A percentile compares a stretch with the other conserved stretches of the same genome.
phyloP scores from a whole-genome alignment of 495 filamentous ascomycete species.

The Penicillium lagena region DNA sequence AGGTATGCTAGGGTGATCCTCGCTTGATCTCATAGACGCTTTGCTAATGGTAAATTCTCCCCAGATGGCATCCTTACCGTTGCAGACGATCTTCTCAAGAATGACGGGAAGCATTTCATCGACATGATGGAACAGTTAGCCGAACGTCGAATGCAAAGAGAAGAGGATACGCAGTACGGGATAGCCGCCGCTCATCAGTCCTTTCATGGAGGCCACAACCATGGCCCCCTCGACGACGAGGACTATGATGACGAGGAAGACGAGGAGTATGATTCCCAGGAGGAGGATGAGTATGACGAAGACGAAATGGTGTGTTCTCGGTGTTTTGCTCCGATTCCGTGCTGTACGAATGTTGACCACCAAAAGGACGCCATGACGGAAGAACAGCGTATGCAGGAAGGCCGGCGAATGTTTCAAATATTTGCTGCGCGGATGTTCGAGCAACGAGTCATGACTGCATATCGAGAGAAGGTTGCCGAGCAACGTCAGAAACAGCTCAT shows the following conservation, averaged over 20 bases:
- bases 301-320: slow-evolving; percentile 64
- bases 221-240: slow-evolving; percentile 65
- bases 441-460: slow-evolving; percentile 92
- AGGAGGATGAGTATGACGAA: slow-evolving; percentile 79
- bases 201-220: slow-evolving; percentile 57
- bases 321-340: slow-evolving; percentile 1
- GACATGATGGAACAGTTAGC: slow-evolving; percentile 99
- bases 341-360: slow-evolving; percentile 23
- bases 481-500: slow-evolving; percentile 89
- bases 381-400: slow-evolving; percentile 98
- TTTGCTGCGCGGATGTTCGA: slow-evolving; percentile 99
- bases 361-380: slow-evolving; percentile 89
- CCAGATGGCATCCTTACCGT: slow-evolving; percentile 97
- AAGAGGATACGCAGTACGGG: slow-evolving; percentile 78
- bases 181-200: slow-evolving; percentile 52
- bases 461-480: slow-evolving; percentile 89
- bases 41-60: slow-evolving; percentile 26
- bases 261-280: slow-evolving; percentile 82
- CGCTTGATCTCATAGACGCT: slow-evolving; percentile 10
- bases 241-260: slow-evolving; percentile 75
- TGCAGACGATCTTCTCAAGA: slow-evolving; percentile 95
- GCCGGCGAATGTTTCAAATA: slow-evolving; percentile 98
- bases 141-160: slow-evolving; percentile 92
- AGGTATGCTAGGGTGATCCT: slow-evolving; percentile 51
- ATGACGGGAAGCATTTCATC: slow-evolving; percentile 99